These are phyloP conservation scores for Exidia glandulosa DNA, from an alignment of 768 basidiomycete species.

Conservation along the genomic window DNA sequence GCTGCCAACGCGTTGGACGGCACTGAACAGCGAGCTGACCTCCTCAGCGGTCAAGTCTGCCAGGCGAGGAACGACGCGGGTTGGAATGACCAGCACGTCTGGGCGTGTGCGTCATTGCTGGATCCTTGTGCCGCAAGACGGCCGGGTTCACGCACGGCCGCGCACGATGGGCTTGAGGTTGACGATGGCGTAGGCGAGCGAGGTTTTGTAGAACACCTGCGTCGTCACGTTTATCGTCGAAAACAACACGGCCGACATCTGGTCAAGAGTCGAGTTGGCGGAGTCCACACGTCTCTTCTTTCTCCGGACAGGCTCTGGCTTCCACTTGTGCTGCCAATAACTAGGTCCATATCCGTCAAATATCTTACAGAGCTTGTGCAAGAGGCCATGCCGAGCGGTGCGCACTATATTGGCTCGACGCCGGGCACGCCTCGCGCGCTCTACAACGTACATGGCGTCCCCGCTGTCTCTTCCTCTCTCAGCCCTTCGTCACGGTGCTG, in stretches of 20 bases:
- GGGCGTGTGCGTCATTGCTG: background rate
- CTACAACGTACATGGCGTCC: too few relatives aligned
- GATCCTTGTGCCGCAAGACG: background rate
- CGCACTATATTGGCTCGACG: too few relatives aligned
- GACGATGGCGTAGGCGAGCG: slow-evolving; percentile 74
- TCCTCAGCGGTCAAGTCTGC: slow-evolving; percentile 43
- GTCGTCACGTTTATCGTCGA: slow-evolving; percentile 70
- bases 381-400: too few relatives aligned
- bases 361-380: too few relatives aligned
- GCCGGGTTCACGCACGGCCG: slow-evolving; percentile 56
- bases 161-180: slow-evolving; percentile 92
- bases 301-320: too few relatives aligned
- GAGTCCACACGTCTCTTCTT: too few relatives aligned
- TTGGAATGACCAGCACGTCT: slow-evolving; percentile 50
- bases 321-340: too few relatives aligned
- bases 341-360: too few relatives aligned
- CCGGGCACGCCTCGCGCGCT: too few relatives aligned
- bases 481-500: too few relatives aligned
- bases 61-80: slow-evolving; percentile 37
- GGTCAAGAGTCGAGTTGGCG: too few relatives aligned
- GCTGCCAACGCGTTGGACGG: slow-evolving; percentile 67
- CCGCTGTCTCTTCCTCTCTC: too few relatives aligned
- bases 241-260: slow-evolving; percentile 40
- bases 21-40: slow-evolving; percentile 65
- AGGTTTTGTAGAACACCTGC: slow-evolving; percentile 61